These are phyloP conservation scores for Astraeus odoratus DNA, from an alignment of 768 basidiomycete species.

Conservation along the genomic window DNA sequence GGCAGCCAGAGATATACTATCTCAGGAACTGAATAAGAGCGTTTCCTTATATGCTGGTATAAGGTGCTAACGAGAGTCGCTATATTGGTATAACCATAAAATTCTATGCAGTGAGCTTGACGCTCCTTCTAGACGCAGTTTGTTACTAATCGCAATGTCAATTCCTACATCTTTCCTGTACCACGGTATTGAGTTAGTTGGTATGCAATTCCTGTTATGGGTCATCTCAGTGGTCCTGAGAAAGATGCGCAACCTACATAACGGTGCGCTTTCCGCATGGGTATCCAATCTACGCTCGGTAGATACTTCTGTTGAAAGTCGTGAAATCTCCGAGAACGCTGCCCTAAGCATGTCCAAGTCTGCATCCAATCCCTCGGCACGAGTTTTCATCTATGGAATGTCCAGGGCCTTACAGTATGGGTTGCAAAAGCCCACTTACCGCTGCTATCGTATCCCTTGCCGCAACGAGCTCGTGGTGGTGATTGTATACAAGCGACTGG, in stretches of 20 bases:
- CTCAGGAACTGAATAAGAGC: conserved; percentile 7
- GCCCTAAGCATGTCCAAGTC: conserved; percentile 76
- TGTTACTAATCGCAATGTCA: neutral
- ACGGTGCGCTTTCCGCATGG: neutral
- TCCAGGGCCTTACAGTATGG: conserved; percentile 3
- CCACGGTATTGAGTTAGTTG: neutral
- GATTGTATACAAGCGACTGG: conserved; percentile 90
- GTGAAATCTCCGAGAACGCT: conserved; percentile 83
- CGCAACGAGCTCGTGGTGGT: conserved; percentile 91
- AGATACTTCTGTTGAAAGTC: conserved; percentile 63
- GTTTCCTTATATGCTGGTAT: neutral
- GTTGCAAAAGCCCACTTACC: conserved; percentile 34
- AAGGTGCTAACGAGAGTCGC: conserved; percentile 1
- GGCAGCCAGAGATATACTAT: conserved; percentile 39
- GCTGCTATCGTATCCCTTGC: conserved; percentile 88
- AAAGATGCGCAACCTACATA: neutral
- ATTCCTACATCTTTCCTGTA: neutral
- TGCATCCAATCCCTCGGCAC: conserved; percentile 78
- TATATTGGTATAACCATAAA: conserved; percentile 6
- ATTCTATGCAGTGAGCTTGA: conserved; percentile 10
- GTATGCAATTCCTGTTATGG: neutral
- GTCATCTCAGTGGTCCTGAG: neutral
- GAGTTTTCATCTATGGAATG: conserved; percentile 69
- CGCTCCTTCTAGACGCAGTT: conserved; percentile 4
- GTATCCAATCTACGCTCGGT: conserved; percentile 31